Evolutionary conservation across 75 land plant genomes (phyloP).

Genomic region (Cupressus sempervirens): DNA sequence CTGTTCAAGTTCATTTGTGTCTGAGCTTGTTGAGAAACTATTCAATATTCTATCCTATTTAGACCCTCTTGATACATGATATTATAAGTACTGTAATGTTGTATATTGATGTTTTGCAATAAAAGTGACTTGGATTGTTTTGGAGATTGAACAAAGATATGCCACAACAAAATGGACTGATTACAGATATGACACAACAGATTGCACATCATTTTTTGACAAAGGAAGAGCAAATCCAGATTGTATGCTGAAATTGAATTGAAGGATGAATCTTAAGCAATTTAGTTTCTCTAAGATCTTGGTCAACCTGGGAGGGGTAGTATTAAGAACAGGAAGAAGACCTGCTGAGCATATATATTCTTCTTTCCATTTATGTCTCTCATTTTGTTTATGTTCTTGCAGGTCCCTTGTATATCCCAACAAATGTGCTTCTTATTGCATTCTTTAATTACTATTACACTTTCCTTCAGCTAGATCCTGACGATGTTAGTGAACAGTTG

Average conservation of each 20-base stretch:
- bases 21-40: neutral
- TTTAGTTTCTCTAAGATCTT: neutral
- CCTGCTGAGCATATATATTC: neutral
- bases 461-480: conserved; percentile 96
- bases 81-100: neutral
- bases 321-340: neutral
- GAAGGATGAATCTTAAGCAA: neutral
- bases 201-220: neutral
- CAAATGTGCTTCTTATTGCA: conserved; percentile 93
- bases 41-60: neutral
- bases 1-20: neutral
- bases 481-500: conserved; percentile 98
- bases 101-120: neutral
- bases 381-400: neutral
- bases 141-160: neutral
- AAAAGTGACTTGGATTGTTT: neutral
- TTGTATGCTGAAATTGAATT: neutral
- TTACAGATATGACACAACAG: neutral
- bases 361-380: neutral
- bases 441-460: conserved; percentile 99
- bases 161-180: neutral
- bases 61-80: neutral
- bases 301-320: neutral
- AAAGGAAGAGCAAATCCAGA: neutral
- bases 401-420: conserved; percentile 92